phyloP scores from a whole-genome alignment of 768 basidiomycete genomes.

The Lepiota venenata region DNA sequence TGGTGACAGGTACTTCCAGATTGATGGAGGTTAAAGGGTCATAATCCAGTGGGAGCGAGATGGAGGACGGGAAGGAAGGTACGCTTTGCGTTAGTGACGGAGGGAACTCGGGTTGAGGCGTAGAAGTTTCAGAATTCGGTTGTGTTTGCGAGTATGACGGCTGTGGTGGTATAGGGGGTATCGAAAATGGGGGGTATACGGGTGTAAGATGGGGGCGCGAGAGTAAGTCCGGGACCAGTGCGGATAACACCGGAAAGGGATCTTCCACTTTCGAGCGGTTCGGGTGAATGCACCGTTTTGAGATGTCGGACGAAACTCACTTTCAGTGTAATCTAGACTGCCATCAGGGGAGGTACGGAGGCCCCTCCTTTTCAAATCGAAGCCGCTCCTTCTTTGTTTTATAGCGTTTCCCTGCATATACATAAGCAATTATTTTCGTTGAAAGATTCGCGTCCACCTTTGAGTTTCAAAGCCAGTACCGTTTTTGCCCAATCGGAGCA shows the following conservation, averaged over 20 bases:
- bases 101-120: constrained; percentile 22
- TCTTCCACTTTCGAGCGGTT: constrained; percentile 58
- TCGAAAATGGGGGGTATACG: constrained; percentile 45
- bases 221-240: constrained; percentile 55
- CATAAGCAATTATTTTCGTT: background rate
- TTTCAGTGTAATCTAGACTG: constrained; percentile 72
- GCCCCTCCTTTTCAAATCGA: constrained; percentile 74
- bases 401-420: constrained; percentile 61
- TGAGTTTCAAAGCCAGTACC: constrained; percentile 72
- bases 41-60: constrained; percentile 22
- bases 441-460: constrained; percentile 41
- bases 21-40: constrained; percentile 17
- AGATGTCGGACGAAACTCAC: constrained; percentile 31
- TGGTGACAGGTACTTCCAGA: constrained; percentile 10
- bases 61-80: constrained; percentile 23
- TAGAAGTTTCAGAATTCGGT: constrained; percentile 6
- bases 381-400: constrained; percentile 79
- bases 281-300: constrained; percentile 9
- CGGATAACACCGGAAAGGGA: constrained; percentile 65
- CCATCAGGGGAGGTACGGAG: constrained; percentile 69
- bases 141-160: constrained; percentile 15
- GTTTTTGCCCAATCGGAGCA: constrained; percentile 68
- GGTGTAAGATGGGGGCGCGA: constrained; percentile 56
- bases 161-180: constrained; percentile 14
- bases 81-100: constrained; percentile 22